Base-by-base conservation (phyloP, 2,329 filamentous ascomycete genomes). In the Malbranchea zuffiana region DNA sequence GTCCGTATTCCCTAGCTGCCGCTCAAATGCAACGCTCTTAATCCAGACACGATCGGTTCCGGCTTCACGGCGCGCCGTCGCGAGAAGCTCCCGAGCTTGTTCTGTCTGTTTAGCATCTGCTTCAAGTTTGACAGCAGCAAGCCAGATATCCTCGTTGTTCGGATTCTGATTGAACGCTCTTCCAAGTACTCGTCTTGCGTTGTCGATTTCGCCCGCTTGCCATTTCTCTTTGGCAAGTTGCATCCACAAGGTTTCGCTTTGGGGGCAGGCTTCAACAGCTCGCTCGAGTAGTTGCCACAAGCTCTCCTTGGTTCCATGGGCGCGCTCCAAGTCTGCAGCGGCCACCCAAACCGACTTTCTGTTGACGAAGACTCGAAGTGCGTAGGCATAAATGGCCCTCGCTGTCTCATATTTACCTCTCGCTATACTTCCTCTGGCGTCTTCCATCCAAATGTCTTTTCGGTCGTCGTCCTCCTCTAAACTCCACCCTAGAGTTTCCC, bases 91-190 rank as follows among this genome's bases (percentile, higher is more conserved):
- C 29, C 87, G 72, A 1, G 90, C 90, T 54, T 90, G 78, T 24
- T 86, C 81, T 26, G 75, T 78, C 51, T 93, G 78, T 28, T 78
- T 74, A 43, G 85, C 88, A 52, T 96, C 87, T 1, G 90, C 85
- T 61, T 98, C 90, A 19, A 98, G 75, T 59, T 95, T 93, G 47
- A 98, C 90, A 30, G 90, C 90, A 11, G 87, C 83, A 32, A 95
- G 78, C 81, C 90, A 98, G 47, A 98, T 95, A 56, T 96, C 86
- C 60, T 98, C 90, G 62, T 94, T 95, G 58, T 92, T 87, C 1
- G 85, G 85, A 50, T 96, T 92, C 56, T 94, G 84, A 49, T 88
- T 80, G 68, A 98, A 98, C 4, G 88, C 90, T 45, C 80, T 76
- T 18, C 78, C 88, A 11, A 98, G 74, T 1, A 96, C 86, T 44